Percentiles rank a stretch among this genome's conserved stretches.
phyloP scores from a whole-genome alignment of 495 filamentous ascomycete genomes.

The Xylaria curta region DNA sequence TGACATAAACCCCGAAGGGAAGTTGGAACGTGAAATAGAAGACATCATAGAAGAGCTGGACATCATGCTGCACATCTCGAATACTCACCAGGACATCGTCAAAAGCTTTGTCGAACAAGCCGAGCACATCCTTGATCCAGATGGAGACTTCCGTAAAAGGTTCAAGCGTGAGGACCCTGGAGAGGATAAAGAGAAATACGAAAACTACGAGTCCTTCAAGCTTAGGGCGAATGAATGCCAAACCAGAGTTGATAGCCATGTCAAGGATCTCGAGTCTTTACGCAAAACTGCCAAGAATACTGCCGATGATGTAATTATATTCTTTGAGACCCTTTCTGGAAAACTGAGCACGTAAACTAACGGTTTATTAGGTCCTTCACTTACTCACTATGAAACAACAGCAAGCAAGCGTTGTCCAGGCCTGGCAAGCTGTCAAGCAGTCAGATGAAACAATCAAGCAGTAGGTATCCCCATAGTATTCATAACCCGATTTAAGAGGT shows the following conservation, averaged over 20 bases:
- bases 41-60: constrained; percentile 77
- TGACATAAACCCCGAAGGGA: constrained; percentile 71
- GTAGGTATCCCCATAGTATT: not conserved
- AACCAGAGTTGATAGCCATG: constrained; percentile 26
- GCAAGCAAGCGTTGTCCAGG: constrained; percentile 66
- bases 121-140: constrained; percentile 39
- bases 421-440: constrained; percentile 61
- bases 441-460: constrained; percentile 64
- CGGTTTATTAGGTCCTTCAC: constrained; percentile 44
- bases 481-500: no score
- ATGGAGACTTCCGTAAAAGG: constrained; percentile 27
- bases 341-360: constrained; percentile 1
- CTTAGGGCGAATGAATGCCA: constrained; percentile 36
- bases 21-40: constrained; percentile 68
- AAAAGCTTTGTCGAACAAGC: constrained; percentile 65
- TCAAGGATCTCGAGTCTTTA: constrained; percentile 41
- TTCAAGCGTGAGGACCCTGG: no score
- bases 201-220: constrained; percentile 38
- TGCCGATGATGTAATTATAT: constrained; percentile 35
- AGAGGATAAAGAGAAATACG: not conserved
- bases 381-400: constrained; percentile 68
- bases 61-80: constrained; percentile 70
- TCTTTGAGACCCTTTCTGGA: not conserved
- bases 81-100: constrained; percentile 62
- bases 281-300: constrained; percentile 37